Conservation (phyloP, 805 yeast species). For the Schizosaccharomyces cryophilus region DNA sequence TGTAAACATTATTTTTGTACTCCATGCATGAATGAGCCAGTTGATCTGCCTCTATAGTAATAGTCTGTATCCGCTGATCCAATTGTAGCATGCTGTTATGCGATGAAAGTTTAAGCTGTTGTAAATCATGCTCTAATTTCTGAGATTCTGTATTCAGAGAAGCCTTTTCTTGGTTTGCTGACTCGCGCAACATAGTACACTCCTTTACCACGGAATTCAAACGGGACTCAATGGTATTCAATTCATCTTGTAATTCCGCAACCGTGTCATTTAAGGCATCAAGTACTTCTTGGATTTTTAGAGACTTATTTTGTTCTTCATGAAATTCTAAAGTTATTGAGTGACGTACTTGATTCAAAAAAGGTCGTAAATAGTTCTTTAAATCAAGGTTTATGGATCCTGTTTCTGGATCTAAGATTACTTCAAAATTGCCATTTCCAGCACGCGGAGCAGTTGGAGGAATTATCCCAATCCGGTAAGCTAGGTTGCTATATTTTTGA, state of each 20-base stretch:
- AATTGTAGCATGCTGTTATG: conserved; percentile 27
- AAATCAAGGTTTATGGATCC: conserved; percentile 15
- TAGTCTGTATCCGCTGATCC: conserved; percentile 25
- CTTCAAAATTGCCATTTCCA: not conserved
- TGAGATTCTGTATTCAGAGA: conserved; percentile 41
- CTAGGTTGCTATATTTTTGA: conserved; percentile 30
- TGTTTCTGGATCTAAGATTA: not conserved
- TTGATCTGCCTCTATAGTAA: conserved; percentile 29
- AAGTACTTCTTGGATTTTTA: conserved; percentile 31
- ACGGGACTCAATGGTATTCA: not conserved
- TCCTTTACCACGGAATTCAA: not conserved
- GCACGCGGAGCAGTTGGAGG: conserved; percentile 9
- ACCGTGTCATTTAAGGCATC: conserved; percentile 32
- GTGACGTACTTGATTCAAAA: conserved; percentile 23
- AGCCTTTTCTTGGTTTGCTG: conserved; percentile 25
- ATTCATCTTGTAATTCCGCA: not conserved
- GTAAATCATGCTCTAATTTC: conserved; percentile 33
- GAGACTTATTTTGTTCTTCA: conserved; percentile 29
- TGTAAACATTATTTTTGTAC: conserved; percentile 25
- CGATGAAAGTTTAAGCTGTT: conserved; percentile 23
- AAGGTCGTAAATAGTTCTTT: conserved; percentile 16
- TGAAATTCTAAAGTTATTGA: conserved; percentile 23
- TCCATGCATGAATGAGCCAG: conserved; percentile 22
- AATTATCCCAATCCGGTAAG: conserved; percentile 24
- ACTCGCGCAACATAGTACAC: conserved; percentile 15